Evolutionary conservation across 2,329 filamentous ascomycete species (phyloP), one percentile per base, ranked within the genome.

Genomic region (Fusarium napiforme): DNA sequence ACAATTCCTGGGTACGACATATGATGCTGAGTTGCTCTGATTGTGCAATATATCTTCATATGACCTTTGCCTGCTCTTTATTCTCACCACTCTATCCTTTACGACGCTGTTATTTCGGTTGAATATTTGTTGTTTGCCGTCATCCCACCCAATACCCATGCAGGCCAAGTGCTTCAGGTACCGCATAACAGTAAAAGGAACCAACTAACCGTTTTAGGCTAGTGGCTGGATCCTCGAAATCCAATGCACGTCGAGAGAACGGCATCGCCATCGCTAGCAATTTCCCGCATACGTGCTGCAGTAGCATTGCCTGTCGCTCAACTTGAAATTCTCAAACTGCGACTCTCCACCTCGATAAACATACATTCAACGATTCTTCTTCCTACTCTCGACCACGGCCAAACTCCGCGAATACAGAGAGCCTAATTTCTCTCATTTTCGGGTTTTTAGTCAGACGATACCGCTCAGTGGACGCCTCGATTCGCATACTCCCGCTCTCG

Each of bases 261-360:
- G 70, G 72, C 74, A 75, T 79, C 74, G 75, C 77, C 79, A 81
- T 77, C 74, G 57, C 77, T 73, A 77, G 80, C 79, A 82, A 82
- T 82, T 82, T 82, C 81, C 79, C 80, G 62, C 80, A 79, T 79
- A 79, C 75, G 75, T 73, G 67, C 63, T 71, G 68, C 53, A 43
- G 60, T 67, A 64, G 60, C 70, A 71, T 71, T 68, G 60, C 60
- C 63, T 61, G 60, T 64, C 46, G 59, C 53, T 66, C 69, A 75
- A 77, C 71, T 72, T 72, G 60, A 63, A 74, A 65, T 65, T 57
- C 69, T 59, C 71, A 78, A 69, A 64, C 60, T 67, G 65, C 71
- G 60, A 68, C 63, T 69, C 56, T 49, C 39, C n/a, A 69, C 63
- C 47, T 68, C 59, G 40, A 67, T 70, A 64, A 66, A 56, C 45